A percentile compares a stretch with the other conserved stretches of the same genome.
phyloP scores from a whole-genome alignment of 208 protist species.

The Leishmania amazonensis region DNA sequence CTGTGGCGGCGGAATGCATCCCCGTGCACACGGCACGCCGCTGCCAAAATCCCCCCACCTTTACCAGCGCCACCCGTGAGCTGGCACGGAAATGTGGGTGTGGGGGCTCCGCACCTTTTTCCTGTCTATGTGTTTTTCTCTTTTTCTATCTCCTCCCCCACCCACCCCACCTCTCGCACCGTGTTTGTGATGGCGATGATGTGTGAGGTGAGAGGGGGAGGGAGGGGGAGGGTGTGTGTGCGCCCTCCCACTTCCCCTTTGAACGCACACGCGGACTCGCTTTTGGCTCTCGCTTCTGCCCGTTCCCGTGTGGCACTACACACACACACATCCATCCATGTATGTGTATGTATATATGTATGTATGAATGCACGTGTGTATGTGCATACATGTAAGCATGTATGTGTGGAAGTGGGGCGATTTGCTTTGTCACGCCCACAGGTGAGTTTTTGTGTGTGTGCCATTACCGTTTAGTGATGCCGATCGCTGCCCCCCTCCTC shows the following conservation, averaged over 20 bases:
- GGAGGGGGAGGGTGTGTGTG: background rate
- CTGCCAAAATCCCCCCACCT: background rate
- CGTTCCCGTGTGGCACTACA: background rate
- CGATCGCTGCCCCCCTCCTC: too few relatives aligned
- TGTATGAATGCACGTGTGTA: background rate
- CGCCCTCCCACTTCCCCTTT: background rate
- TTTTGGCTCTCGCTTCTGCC: too few relatives aligned
- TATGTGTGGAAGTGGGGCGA: background rate
- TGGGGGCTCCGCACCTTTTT: background rate
- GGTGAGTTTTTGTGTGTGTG: background rate
- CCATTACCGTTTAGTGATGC: background rate
- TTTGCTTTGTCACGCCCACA: background rate
- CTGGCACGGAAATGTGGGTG: background rate
- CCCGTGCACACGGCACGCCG: background rate
- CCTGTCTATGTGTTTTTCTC: background rate
- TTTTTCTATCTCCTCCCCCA: background rate
- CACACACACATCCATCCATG: rapidly evolving
- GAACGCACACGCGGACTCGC: background rate
- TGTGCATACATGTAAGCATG: background rate
- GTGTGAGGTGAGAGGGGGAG: background rate
- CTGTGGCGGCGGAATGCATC: background rate
- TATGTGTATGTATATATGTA: background rate
- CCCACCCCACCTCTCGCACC: too few relatives aligned
- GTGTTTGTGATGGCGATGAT: background rate
- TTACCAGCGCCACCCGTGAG: background rate